A percentile compares a stretch with the other conserved stretches of the same genome.
phyloP scores from a whole-genome alignment of 768 basidiomycete species.

The Nidularia sp. region DNA sequence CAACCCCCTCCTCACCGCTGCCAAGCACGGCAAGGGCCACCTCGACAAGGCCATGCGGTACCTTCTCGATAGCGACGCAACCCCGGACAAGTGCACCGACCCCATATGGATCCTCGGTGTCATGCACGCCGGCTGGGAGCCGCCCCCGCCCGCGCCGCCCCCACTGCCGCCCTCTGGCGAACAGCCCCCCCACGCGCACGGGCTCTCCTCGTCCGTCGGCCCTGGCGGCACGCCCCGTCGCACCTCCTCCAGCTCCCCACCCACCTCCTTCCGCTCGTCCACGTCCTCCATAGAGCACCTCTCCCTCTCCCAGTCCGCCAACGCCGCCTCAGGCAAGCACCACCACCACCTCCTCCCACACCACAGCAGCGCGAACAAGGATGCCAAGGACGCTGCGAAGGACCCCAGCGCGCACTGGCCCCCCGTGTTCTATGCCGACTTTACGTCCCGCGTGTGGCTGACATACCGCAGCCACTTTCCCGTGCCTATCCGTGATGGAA shows the following conservation, averaged over 20 bases:
- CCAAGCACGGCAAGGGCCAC: slow-evolving; percentile 71
- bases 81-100: slow-evolving; percentile 76
- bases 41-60: slow-evolving; percentile 84
- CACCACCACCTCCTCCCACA: neutral
- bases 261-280: slow-evolving; percentile 38
- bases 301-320: slow-evolving; percentile 11
- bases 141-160: slow-evolving; percentile 17
- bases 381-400: neutral
- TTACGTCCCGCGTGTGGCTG: slow-evolving; percentile 83
- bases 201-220: slow-evolving; percentile 1
- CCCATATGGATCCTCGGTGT: slow-evolving; percentile 91
- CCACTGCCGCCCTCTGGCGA: slow-evolving; percentile 1
- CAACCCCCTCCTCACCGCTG: slow-evolving; percentile 57
- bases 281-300: slow-evolving; percentile 23
- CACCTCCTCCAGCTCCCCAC: slow-evolving; percentile 24
- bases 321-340: slow-evolving; percentile 1
- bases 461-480: slow-evolving; percentile 89
- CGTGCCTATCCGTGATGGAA: slow-evolving; percentile 64
- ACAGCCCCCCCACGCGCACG: slow-evolving; percentile 1
- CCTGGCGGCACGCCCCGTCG: neutral
- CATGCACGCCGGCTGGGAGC: slow-evolving; percentile 72
- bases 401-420: slow-evolving; percentile 65
- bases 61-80: slow-evolving; percentile 86
- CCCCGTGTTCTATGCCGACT: slow-evolving; percentile 82
- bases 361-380: neutral